These are phyloP conservation scores for Bacidia gigantensis DNA, from an alignment of 495 filamentous ascomycete species.

Conservation along the genomic window DNA sequence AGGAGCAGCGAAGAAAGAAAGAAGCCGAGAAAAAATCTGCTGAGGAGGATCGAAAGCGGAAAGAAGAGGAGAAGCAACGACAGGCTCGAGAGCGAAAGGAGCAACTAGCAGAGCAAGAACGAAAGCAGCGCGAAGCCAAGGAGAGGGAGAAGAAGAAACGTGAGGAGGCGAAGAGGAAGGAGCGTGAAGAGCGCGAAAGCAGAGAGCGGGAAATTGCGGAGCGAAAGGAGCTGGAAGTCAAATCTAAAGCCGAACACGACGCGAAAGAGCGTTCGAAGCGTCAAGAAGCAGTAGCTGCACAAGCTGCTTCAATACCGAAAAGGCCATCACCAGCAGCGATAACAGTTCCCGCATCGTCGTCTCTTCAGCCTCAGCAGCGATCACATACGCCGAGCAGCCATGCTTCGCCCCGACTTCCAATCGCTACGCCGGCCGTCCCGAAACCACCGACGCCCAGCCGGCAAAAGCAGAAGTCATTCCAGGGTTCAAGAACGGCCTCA, in stretches of 20 bases:
- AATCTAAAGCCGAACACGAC: conserved; percentile 36
- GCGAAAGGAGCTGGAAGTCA: conserved; percentile 48
- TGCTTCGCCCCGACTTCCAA: conserved; percentile 63
- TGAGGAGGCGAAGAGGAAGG: conserved; percentile 46
- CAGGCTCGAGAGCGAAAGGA: conserved; percentile 73
- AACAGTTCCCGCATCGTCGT: conserved; percentile 37
- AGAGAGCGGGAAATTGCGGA: conserved; percentile 52
- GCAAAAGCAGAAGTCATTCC: conserved; percentile 64
- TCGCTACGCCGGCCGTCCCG: conserved; percentile 67
- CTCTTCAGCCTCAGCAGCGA: conserved; percentile 29
- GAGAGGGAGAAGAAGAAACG: conserved; percentile 56
- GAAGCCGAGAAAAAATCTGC: conserved; percentile 85
- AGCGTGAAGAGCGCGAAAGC: conserved; percentile 64
- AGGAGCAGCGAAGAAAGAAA: conserved; percentile 82
- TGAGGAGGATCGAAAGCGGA: conserved; percentile 70
- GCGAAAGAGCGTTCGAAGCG: conserved; percentile 36
- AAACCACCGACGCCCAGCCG: conserved; percentile 71
- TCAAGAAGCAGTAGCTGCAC: conserved; percentile 10
- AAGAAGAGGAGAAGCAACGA: conserved; percentile 66
- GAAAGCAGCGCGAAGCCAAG: conserved; percentile 59
- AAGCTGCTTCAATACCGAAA: conserved; percentile 11
- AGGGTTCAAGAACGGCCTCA: conserved; percentile 59
- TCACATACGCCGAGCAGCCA: conserved; percentile 32
- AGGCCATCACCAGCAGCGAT: conserved; percentile 27
- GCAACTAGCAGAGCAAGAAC: conserved; percentile 59